Evolutionary conservation across 768 basidiomycete species (phyloP).

Genomic region (Naganishia randhawae): DNA sequence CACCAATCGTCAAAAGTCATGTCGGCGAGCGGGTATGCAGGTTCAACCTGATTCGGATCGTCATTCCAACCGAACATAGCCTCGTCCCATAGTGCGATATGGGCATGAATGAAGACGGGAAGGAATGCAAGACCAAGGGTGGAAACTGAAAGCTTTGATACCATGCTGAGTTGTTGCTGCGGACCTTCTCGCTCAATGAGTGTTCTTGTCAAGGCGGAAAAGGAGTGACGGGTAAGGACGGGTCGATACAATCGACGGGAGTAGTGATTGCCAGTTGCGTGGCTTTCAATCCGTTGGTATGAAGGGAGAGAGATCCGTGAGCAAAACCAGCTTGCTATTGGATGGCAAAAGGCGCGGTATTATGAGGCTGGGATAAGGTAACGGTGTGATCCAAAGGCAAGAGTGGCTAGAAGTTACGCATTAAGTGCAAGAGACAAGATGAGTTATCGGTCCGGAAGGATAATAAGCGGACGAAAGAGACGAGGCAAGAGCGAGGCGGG

Average conservation of each 20-base stretch:
- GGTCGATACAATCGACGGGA: not conserved
- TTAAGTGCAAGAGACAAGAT: not conserved
- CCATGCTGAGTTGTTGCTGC: not conserved
- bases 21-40: constrained; percentile 34
- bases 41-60: constrained; percentile 30
- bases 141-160: not conserved
- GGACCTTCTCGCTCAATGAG: constrained; percentile 6
- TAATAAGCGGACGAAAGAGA: not conserved
- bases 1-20: constrained; percentile 46
- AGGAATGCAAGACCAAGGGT: not conserved
- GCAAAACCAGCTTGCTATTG: constrained; percentile 15
- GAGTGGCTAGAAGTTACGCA: not conserved
- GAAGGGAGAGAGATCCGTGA: not conserved
- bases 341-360: not conserved
- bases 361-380: not conserved
- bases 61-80: constrained; percentile 33
- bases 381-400: not conserved
- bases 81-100: constrained; percentile 22
- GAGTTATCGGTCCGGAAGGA: not conserved
- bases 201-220: not conserved
- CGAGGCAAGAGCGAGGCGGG: not conserved
- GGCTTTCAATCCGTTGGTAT: not conserved
- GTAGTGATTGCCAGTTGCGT: not conserved
- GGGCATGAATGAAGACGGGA: not conserved
- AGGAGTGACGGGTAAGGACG: not conserved